These are phyloP conservation scores for Boletus holoroseus DNA, from an alignment of 1,284 basidiomycete species.

Conservation along the genomic window DNA sequence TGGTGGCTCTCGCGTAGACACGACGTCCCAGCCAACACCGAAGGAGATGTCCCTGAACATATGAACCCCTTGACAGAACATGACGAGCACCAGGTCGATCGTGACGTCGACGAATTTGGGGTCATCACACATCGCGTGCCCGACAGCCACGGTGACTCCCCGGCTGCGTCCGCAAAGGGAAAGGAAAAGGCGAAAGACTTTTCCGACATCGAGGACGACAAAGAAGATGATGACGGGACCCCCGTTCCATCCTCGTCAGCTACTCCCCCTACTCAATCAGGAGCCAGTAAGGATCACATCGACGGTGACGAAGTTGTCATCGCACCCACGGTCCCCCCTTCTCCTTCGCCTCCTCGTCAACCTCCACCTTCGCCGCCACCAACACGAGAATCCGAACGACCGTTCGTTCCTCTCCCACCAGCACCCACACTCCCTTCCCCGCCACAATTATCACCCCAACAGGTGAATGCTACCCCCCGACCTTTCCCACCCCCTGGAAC, in stretches of 20 bases:
- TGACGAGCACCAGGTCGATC: conserved; percentile 29
- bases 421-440: conserved; percentile 1
- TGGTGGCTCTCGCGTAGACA: conserved; percentile 38
- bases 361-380: conserved; percentile 11
- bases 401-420: conserved; percentile 8
- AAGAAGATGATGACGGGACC: conserved; percentile 1
- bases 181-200: conserved; percentile 28
- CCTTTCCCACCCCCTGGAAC: conserved; percentile 69
- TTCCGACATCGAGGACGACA: conserved; percentile 6
- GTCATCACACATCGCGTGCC: conserved; percentile 31
- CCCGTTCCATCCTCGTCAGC: conserved; percentile 24
- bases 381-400: conserved; percentile 11
- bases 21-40: conserved; percentile 5
- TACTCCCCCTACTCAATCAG: conserved; percentile 6
- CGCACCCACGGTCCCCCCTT: conserved; percentile 10
- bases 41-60: conserved; percentile 10
- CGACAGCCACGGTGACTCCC: conserved; percentile 26
- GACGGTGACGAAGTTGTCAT: conserved; percentile 23
- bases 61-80: conserved; percentile 17
- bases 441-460: conserved; percentile 15
- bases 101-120: conserved; percentile 32
- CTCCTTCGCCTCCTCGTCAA: conserved; percentile 8
- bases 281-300: neutral
- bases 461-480: conserved; percentile 24
- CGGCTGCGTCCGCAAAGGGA: conserved; percentile 25